A percentile compares a stretch with the other conserved stretches of the same genome.
Conservation (phyloP, 768 basidiomycete species). For the Naganishia kalamii region DNA sequence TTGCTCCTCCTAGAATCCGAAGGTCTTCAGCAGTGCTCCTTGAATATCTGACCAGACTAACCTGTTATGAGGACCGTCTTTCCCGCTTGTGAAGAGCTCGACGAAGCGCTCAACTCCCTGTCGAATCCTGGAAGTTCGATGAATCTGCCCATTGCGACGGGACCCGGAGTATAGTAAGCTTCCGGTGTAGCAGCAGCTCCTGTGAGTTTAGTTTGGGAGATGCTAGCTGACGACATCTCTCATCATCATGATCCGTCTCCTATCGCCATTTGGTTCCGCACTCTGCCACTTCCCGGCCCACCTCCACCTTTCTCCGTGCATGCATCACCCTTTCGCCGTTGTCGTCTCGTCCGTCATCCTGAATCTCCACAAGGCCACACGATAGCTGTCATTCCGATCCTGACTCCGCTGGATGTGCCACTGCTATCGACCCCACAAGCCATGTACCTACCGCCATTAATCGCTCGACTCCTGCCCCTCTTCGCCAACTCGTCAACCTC, state of each 20-base stretch:
- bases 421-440: neutral
- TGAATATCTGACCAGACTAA: neutral
- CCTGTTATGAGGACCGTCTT: constrained; percentile 24
- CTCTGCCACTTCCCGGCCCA: too few species aligned
- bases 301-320: too few species aligned
- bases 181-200: neutral
- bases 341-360: neutral
- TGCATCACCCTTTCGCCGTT: neutral
- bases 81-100: neutral
- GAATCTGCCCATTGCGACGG: neutral
- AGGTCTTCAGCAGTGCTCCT: neutral
- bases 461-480: constrained; percentile 31
- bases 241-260: too few species aligned
- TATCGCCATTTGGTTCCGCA: too few species aligned
- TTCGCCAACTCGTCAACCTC: constrained; percentile 1
- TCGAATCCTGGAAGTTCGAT: neutral
- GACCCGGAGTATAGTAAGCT: too few species aligned
- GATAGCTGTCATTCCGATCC: neutral
- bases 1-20: constrained; percentile 16
- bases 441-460: constrained; percentile 17
- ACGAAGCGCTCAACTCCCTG: neutral
- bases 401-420: neutral
- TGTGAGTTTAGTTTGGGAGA: neutral
- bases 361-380: neutral
- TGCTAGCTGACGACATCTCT: too few species aligned